phyloP scores from a whole-genome alignment of 805 yeast genomes.

The Nakazawaea laoshanensis region DNA sequence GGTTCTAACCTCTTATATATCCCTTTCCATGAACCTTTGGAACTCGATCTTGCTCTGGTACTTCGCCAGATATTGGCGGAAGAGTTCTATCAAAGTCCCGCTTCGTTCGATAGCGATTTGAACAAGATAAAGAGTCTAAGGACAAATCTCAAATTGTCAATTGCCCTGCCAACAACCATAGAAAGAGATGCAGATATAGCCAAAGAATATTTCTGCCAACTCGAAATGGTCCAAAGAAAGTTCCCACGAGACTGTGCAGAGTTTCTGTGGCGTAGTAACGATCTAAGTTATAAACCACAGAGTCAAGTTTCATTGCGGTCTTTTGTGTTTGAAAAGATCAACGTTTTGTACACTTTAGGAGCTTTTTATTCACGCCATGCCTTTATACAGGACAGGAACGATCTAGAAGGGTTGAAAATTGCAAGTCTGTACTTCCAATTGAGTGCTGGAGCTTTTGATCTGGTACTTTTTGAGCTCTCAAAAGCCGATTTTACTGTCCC shows the following conservation, averaged over 20 bases:
- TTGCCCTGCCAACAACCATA: slow-evolving; percentile 13
- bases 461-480: slow-evolving; percentile 18
- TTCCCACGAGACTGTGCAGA: slow-evolving; percentile 56
- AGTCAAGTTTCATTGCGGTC: slow-evolving; percentile 40
- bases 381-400: slow-evolving; percentile 29
- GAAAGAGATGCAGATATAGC: slow-evolving; percentile 10
- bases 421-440: slow-evolving; percentile 60
- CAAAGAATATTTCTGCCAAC: slow-evolving; percentile 37
- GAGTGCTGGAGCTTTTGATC: slow-evolving; percentile 61
- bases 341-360: slow-evolving; percentile 63
- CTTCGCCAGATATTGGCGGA: slow-evolving; percentile 10
- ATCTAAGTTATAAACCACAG: slow-evolving; percentile 42
- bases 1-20: slow-evolving; percentile 8
- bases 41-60: slow-evolving; percentile 3
- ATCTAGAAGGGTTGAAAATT: slow-evolving; percentile 48
- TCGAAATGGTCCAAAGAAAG: slow-evolving; percentile 37
- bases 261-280: slow-evolving; percentile 67
- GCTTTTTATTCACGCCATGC: slow-evolving; percentile 55
- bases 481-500: slow-evolving; percentile 17
- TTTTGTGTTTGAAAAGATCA: slow-evolving; percentile 49
- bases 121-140: slow-evolving; percentile 35
- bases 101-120: slow-evolving; percentile 23
- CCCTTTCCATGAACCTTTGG: slow-evolving; percentile 10
- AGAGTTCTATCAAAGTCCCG: slow-evolving; percentile 29
- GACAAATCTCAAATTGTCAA: slow-evolving; percentile 26